phyloP scores from a whole-genome alignment of 176 grass and related monocot genomes.

The Typha latifolia region DNA sequence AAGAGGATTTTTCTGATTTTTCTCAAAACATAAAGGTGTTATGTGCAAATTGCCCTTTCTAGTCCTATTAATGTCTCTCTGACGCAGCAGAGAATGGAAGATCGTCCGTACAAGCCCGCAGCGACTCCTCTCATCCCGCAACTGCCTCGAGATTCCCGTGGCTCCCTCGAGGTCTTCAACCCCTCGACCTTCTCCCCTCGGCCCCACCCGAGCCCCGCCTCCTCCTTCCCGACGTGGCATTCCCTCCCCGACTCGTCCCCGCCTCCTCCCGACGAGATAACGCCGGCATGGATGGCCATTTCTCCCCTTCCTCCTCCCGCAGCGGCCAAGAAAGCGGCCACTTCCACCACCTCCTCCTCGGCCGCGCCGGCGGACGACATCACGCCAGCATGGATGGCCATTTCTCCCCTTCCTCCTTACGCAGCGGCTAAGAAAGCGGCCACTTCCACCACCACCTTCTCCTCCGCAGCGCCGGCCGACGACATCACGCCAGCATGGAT shows the following conservation, averaged over 20 bases:
- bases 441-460: neutral
- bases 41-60: too few species aligned
- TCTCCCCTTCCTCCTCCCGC: neutral
- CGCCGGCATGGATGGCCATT: conserved; percentile 24
- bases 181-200: conserved; percentile 16
- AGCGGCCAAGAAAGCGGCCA: neutral
- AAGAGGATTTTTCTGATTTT: too few species aligned
- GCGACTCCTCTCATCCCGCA: neutral
- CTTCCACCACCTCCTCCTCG: neutral
- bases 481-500: conserved; percentile 17
- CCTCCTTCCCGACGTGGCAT: conserved; percentile 24
- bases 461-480: too few species aligned
- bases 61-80: too few species aligned
- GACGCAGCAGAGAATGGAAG: too few species aligned
- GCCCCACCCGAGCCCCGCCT: neutral
- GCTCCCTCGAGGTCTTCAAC: conserved; percentile 84
- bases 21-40: too few species aligned
- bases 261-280: conserved; percentile 5
- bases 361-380: too few species aligned
- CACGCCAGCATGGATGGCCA: conserved; percentile 25
- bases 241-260: neutral
- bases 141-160: conserved; percentile 69
- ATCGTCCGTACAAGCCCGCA: too few species aligned
- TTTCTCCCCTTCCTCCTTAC: neutral
- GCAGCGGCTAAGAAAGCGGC: neutral